Evolutionary conservation across 495 filamentous ascomycete genomes (phyloP).

Genomic region (Penicillium arizonense): DNA sequence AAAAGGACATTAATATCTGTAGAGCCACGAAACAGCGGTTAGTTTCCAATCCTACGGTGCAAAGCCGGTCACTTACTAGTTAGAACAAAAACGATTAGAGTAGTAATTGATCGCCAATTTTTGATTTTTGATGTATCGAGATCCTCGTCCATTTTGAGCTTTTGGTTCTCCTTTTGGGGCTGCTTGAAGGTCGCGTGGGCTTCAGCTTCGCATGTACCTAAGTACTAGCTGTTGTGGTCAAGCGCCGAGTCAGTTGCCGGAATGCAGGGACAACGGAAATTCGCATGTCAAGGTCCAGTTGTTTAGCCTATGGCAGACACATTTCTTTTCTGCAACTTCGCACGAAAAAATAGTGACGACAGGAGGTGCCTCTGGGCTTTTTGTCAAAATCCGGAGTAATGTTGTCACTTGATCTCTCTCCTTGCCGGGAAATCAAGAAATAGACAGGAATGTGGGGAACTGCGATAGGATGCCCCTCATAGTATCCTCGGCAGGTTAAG

Average conservation of each 20-base stretch:
- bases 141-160: conserved; percentile 35
- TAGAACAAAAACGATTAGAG: conserved; percentile 60
- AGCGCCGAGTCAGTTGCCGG: conserved; percentile 7
- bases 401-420: background rate
- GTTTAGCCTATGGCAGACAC: background rate
- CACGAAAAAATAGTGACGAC: background rate
- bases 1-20: conserved; percentile 63
- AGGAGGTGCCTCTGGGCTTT: background rate
- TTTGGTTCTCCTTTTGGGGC: background rate
- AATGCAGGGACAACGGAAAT: conserved; percentile 5
- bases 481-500: background rate
- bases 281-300: background rate
- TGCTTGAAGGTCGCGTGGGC: background rate
- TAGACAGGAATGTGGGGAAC: background rate
- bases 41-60: background rate
- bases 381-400: background rate
- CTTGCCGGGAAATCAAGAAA: background rate
- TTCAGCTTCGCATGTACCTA: background rate
- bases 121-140: conserved; percentile 52
- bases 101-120: conserved; percentile 61
- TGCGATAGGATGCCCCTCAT: background rate
- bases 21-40: conserved; percentile 1
- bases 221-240: background rate
- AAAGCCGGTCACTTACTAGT: conserved; percentile 49
- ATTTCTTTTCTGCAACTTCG: background rate